Evolutionary conservation across 148 eudicot species (phyloP), one percentile per base, ranked within the genome.

Genomic region (Camellia lanceoleosa): DNA sequence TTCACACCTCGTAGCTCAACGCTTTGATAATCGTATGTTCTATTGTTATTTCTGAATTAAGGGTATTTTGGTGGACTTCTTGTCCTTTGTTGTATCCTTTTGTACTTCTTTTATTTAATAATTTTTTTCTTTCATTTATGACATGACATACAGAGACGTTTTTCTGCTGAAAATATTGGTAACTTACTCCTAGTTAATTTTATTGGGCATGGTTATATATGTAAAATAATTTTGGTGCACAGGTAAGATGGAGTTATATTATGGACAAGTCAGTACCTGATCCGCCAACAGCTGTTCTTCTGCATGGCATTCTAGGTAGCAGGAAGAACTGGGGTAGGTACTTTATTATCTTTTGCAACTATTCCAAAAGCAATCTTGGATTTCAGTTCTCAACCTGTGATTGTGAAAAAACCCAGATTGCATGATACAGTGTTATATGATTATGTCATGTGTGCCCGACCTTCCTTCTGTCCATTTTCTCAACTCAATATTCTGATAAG

Each of bases 221-320:
- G 76, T 44, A 49, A 30, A 30, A 30, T 20, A 30, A 55, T 65
- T 30, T 77, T 3, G 58, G 62, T 41, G 56, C 54, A 43, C 87
- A 94, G 98, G 98, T 92, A 73, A 87, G 86, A 79, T 94, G 97
- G 98, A 92, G 91, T 83, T 92, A 91, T 87, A 87, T 92, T 71
- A 83, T 89, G 92, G 93, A 86, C 82, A 91, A 82, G 82, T 82
- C 97, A 68, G 92, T 77, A 68, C 92, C 92, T 77, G 89, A 89
- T 62, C 97, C 98, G 55, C 98, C 98, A 74, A 94, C 98, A 30
- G 98, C 98, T 87, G 95, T 94, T 83, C 93, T 94, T 80, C 70
- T 94, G 79, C 97, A 94, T 83, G 98, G 98, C 74, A 94, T 94
- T 80, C 87, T 94, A 23, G 98, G 98, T 64, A 81, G 98, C 89